A percentile compares a stretch with the other conserved stretches of the same genome.
Evolutionary conservation across 2,329 filamentous ascomycete genomes (phyloP).

Genomic region (Xylariaceae sp.): DNA sequence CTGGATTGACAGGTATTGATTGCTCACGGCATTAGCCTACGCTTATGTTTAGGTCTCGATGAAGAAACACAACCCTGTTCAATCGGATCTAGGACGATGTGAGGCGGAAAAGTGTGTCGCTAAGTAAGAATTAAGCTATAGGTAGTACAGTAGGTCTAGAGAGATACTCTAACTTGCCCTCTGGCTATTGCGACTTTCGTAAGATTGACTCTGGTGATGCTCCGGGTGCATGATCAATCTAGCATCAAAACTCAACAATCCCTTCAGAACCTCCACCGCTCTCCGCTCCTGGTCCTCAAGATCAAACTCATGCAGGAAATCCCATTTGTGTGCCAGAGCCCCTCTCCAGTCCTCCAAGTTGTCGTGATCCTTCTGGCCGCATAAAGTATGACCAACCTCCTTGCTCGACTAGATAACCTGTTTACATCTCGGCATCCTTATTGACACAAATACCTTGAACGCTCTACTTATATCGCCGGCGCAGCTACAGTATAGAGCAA

Average conservation of each 20-base stretch:
- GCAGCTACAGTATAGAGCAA: slow-evolving; percentile 1
- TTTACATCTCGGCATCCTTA: slow-evolving; percentile 1
- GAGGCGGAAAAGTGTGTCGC: no score
- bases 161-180: no score
- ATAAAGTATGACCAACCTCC: slow-evolving; percentile 1
- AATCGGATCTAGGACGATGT: no score
- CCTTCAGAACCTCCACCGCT: not conserved
- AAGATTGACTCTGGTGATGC: no score
- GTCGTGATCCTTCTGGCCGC: slow-evolving; percentile 2
- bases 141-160: no score
- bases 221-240: no score
- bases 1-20: no score
- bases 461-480: slow-evolving; percentile 1
- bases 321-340: slow-evolving; percentile 1
- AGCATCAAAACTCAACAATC: not conserved
- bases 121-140: no score
- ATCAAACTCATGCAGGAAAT: slow-evolving; percentile 4
- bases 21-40: no score
- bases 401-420: slow-evolving; percentile 2
- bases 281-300: slow-evolving; percentile 1
- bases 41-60: no score
- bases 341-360: slow-evolving; percentile 3
- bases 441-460: not conserved
- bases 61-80: no score
- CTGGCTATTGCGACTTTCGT: no score